These are phyloP conservation scores for Tricholoma hemisulphureum DNA, from an alignment of 768 basidiomycete genomes.

Conservation along the genomic window DNA sequence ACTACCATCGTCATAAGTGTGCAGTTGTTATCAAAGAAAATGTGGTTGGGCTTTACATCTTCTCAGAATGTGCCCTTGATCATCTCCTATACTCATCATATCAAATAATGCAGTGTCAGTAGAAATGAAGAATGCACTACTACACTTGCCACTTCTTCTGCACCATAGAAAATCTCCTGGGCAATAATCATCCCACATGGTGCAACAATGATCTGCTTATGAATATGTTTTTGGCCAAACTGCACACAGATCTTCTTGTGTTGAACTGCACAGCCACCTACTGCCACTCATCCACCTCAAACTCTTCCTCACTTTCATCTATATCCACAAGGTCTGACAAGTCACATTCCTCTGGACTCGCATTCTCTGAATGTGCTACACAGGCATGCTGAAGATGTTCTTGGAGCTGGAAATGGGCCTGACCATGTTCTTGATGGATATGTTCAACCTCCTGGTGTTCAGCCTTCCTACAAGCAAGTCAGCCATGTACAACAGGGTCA, in stretches of 20 bases:
- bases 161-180: not conserved
- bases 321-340: not conserved
- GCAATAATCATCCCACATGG: no score
- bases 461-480: constrained; percentile 18
- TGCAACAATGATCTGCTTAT: not conserved
- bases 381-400: not conserved
- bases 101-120: not conserved
- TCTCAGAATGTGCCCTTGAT: no score
- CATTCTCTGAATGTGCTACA: not conserved
- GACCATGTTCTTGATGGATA: not conserved
- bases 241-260: no score
- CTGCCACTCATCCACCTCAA: no score
- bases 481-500: constrained; percentile 2
- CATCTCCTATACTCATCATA: no score
- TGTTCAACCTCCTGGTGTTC: no score
- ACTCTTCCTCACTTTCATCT: not conserved
- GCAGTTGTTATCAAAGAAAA: not conserved
- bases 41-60: no score
- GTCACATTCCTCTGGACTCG: not conserved
- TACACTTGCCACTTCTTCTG: not conserved
- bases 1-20: not conserved
- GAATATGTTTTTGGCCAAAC: not conserved
- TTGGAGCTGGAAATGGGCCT: not conserved
- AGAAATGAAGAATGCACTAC: not conserved
- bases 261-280: not conserved